Conservation (phyloP, 345 rosid species). For the Psidium friedrichsthalianum region DNA sequence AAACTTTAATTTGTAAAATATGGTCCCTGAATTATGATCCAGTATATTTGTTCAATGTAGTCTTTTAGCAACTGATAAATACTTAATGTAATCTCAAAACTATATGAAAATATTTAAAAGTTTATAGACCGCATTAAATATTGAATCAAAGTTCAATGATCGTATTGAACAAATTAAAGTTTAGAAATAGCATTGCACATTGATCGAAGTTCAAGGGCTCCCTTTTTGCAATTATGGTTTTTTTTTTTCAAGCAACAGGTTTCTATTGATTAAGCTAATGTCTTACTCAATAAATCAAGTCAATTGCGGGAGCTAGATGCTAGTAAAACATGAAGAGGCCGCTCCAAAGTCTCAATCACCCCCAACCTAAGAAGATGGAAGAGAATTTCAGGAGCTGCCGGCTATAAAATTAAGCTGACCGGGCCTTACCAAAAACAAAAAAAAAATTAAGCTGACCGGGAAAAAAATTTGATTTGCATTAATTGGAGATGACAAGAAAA, state of each 20-base stretch:
- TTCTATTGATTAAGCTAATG: neutral
- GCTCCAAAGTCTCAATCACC: neutral
- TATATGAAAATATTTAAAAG: too few relatives aligned
- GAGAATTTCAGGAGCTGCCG: neutral
- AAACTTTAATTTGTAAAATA: neutral
- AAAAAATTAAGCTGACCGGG: neutral
- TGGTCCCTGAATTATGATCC: neutral
- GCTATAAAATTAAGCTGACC: neutral
- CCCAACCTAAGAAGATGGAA: neutral
- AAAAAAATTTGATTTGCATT: neutral
- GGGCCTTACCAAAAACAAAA: too few relatives aligned
- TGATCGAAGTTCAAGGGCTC: neutral
- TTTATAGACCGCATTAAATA: too few relatives aligned
- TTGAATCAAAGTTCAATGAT: too few relatives aligned
- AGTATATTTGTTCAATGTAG: too few relatives aligned
- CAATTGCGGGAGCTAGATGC: neutral
- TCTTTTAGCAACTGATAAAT: too few relatives aligned
- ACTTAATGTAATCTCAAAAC: too few relatives aligned
- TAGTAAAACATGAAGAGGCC: neutral
- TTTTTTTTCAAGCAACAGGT: neutral
- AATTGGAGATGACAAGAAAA: neutral
- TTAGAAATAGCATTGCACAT: rapidly evolving
- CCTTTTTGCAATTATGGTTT: neutral
- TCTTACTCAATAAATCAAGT: neutral
- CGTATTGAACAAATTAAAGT: too few relatives aligned